Conservation (phyloP, 2,329 filamentous ascomycete species). For the Lecanicillium sp. region DNA sequence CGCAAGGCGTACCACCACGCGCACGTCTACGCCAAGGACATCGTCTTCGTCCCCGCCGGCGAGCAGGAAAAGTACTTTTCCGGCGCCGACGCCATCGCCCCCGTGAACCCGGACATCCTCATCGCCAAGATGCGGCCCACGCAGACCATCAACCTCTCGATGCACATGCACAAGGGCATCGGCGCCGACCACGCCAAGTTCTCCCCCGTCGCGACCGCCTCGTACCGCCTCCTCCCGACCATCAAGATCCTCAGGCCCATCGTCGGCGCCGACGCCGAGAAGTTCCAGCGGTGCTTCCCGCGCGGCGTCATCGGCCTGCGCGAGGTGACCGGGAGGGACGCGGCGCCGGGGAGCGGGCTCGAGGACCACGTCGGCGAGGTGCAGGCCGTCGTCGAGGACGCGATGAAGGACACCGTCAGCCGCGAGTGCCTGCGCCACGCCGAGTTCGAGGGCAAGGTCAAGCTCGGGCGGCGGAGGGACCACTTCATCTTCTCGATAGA, state of each 20-base stretch:
- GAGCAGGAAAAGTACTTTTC: constrained; percentile 64
- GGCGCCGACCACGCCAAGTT: constrained; percentile 96
- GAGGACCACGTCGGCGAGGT: constrained; percentile 70
- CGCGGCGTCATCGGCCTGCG: constrained; percentile 79
- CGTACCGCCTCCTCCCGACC: constrained; percentile 82
- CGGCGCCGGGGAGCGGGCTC: constrained; percentile 56
- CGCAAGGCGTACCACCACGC: constrained; percentile 79
- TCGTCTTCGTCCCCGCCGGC: constrained; percentile 71
- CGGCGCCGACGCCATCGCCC: constrained; percentile 61
- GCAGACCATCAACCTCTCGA: constrained; percentile 77
- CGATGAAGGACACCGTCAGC: constrained; percentile 93
- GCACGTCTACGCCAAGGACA: constrained; percentile 72
- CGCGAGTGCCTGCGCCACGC: constrained; percentile 85
- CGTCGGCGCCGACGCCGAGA: constrained; percentile 75
- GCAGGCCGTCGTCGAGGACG: constrained; percentile 80
- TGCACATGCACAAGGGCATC: constrained; percentile 93
- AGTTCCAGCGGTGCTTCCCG: constrained; percentile 87
- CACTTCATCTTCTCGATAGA: constrained; percentile 98
- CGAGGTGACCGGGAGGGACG: constrained; percentile 62
- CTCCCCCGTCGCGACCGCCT: constrained; percentile 90
- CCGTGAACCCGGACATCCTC: constrained; percentile 86
- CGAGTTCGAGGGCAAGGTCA: constrained; percentile 94
- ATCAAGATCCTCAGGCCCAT: constrained; percentile 84
- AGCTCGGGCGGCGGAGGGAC: constrained; percentile 80
- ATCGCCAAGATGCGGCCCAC: constrained; percentile 90